Conservation (phyloP, 495 filamentous ascomycete species). For the Penicillium turbatum region DNA sequence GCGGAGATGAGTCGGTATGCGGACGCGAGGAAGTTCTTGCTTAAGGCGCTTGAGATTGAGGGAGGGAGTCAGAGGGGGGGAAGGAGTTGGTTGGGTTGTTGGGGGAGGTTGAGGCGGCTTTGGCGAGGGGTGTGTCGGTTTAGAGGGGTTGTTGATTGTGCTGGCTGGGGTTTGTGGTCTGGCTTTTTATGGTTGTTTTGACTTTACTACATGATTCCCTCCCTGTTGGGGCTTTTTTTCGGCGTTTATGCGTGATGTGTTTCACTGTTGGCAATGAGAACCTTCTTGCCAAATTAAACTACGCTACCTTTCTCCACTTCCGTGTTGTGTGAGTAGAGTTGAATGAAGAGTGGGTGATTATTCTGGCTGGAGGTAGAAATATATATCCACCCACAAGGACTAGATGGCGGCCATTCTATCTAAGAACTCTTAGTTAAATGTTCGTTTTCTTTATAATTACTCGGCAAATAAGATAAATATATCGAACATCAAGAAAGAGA, state of each 20-base stretch:
- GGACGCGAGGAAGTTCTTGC: conserved; percentile 74
- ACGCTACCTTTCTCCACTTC: too few species aligned
- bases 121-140: conserved; percentile 23
- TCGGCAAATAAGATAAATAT: too few species aligned
- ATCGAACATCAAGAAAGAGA: not conserved
- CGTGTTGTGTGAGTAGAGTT: too few species aligned
- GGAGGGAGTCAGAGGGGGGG: conserved; percentile 55
- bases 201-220: conserved; percentile 15
- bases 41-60: conserved; percentile 75
- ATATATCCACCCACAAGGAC: too few species aligned
- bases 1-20: conserved; percentile 84
- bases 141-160: not conserved
- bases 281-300: too few species aligned
- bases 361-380: too few species aligned
- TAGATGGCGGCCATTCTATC: too few species aligned
- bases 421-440: too few species aligned
- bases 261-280: not conserved
- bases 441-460: too few species aligned
- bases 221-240: not conserved
- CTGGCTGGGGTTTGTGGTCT: not conserved
- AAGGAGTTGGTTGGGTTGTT: conserved; percentile 62
- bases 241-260: conserved; percentile 9
- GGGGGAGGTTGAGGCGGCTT: conserved; percentile 60
- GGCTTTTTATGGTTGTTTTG: not conserved
- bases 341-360: too few species aligned